phyloP scores from a whole-genome alignment of 257 asterid genomes.

The Nicotiana tabacum region DNA sequence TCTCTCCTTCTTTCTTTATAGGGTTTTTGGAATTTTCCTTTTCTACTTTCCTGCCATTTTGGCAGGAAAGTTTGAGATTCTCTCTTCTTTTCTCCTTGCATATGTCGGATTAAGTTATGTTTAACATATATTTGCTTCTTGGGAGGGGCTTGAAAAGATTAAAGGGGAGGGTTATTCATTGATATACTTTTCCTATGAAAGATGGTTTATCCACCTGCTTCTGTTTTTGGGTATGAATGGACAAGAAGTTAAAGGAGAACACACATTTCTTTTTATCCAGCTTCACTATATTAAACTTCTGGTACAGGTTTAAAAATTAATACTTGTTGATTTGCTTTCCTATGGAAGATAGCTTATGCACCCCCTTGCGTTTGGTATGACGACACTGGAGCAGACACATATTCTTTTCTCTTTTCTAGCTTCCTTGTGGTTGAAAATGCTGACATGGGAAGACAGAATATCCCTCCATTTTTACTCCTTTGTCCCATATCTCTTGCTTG shows the following conservation, averaged over 20 bases:
- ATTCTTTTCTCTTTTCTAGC: background rate
- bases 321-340: slow-evolving; percentile 1
- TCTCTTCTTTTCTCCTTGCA: background rate
- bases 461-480: background rate
- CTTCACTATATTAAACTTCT: background rate
- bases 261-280: background rate
- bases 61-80: background rate
- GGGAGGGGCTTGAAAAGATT: background rate
- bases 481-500: background rate
- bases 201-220: background rate
- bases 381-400: background rate
- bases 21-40: background rate
- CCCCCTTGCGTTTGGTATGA: background rate
- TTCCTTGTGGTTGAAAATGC: background rate
- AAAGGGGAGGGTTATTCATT: background rate
- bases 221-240: background rate
- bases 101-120: background rate
- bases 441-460: background rate
- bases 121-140: background rate
- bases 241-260: background rate
- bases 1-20: background rate
- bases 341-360: background rate
- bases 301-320: background rate
- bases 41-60: background rate
- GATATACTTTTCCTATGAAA: background rate